Conservation (phyloP, 306 rosid species). For the Ormosia semicastrata region DNA sequence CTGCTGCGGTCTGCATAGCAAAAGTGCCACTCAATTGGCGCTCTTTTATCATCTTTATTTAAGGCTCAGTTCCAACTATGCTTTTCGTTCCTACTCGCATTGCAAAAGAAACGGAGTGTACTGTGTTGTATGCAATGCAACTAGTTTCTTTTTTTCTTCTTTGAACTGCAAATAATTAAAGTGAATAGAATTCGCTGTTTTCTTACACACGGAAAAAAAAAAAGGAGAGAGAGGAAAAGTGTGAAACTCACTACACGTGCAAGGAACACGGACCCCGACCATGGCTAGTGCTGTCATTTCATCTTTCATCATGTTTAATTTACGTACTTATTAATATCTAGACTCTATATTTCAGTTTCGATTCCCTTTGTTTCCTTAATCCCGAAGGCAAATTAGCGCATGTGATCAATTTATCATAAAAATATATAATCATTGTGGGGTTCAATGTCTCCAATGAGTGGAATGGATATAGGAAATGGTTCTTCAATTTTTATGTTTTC, state of each 20-base stretch:
- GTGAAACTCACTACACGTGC: background rate
- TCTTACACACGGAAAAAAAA: background rate
- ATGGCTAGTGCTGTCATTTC: slow-evolving; percentile 27
- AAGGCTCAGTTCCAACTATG: background rate
- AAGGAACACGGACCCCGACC: background rate
- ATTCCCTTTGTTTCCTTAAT: slow-evolving; percentile 34
- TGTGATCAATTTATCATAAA: background rate
- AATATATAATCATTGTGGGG: slow-evolving; percentile 16
- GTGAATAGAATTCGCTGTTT: background rate
- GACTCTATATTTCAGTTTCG: background rate
- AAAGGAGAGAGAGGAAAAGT: background rate
- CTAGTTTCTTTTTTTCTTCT: background rate
- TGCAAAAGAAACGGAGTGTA: background rate
- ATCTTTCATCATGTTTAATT: slow-evolving; percentile 9
- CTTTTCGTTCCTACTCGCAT: background rate
- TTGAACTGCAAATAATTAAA: background rate
- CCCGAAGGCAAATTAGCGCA: slow-evolving; percentile 31
- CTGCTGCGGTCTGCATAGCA: background rate
- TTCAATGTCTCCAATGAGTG: slow-evolving; percentile 5
- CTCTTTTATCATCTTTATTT: slow-evolving; percentile 22
- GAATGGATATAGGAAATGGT: background rate
- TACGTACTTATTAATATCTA: background rate
- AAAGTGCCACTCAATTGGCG: slow-evolving; percentile 3
- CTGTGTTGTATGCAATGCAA: background rate
- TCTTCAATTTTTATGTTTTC: background rate